Conservation (phyloP, 371 early-diverging fungal species). For the Saksenaea vasiformis region DNA sequence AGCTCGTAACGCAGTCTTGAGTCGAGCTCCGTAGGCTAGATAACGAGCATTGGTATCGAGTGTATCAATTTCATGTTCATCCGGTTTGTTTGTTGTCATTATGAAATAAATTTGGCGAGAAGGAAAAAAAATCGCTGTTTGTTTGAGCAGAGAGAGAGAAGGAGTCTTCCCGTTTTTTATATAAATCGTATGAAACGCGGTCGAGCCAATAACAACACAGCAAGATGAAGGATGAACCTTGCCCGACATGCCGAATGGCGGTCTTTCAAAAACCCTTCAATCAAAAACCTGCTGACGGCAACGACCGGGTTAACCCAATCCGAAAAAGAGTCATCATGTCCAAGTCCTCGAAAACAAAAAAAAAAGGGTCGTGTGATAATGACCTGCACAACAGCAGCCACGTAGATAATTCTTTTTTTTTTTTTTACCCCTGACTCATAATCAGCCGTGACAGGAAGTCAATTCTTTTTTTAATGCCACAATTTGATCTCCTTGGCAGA, state of each 20-base stretch:
- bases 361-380: too few species aligned
- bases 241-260: not conserved
- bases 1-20: constrained; percentile 57
- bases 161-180: not conserved
- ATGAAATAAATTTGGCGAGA: not conserved
- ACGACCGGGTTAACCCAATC: too few species aligned
- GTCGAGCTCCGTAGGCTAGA: constrained; percentile 67
- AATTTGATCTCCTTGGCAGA: too few species aligned
- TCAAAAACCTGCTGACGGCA: too few species aligned
- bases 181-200: not conserved
- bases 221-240: not conserved
- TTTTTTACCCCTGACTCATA: too few species aligned
- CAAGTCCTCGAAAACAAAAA: too few species aligned
- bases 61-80: constrained; percentile 52
- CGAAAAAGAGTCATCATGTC: too few species aligned
- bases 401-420: too few species aligned
- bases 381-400: too few species aligned
- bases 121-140: not conserved
- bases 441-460: too few species aligned
- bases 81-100: not conserved
- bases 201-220: not conserved
- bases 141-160: not conserved
- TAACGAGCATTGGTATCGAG: constrained; percentile 66
- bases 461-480: too few species aligned
- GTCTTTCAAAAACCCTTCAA: not conserved